Conservation (phyloP, 805 yeast genomes). For the Dipodascus geniculatus region DNA sequence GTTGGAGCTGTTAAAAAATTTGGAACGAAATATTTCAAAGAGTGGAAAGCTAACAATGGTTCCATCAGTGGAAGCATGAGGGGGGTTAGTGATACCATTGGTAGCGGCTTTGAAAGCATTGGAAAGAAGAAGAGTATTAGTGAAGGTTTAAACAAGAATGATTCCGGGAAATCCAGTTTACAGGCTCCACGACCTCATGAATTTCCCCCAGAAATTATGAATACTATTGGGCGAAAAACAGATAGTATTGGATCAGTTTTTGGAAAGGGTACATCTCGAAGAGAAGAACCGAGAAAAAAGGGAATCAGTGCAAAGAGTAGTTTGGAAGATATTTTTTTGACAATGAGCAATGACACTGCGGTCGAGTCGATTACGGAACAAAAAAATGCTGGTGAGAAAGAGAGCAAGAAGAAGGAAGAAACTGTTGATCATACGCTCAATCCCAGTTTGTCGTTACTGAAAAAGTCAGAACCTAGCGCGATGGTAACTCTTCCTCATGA, state of each 20-base stretch:
- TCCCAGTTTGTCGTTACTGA: background rate
- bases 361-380: background rate
- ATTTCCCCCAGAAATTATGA: conserved; percentile 21
- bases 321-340: background rate
- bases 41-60: conserved; percentile 2
- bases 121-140: background rate
- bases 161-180: background rate
- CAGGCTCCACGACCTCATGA: conserved; percentile 19
- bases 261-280: background rate
- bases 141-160: background rate
- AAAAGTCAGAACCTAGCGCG: background rate
- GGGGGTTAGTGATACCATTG: background rate
- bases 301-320: background rate
- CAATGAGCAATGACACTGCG: background rate
- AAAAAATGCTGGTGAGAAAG: background rate
- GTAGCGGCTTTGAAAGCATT: background rate
- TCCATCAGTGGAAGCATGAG: background rate
- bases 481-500: background rate
- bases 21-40: conserved; percentile 19
- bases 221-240: conserved; percentile 7
- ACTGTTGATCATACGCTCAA: background rate
- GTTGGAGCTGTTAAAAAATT: conserved; percentile 18
- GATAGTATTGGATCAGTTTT: conserved; percentile 10
- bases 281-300: background rate
- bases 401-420: background rate